phyloP scores from a whole-genome alignment of 768 basidiomycete genomes.

The Naganishia randhawae region DNA sequence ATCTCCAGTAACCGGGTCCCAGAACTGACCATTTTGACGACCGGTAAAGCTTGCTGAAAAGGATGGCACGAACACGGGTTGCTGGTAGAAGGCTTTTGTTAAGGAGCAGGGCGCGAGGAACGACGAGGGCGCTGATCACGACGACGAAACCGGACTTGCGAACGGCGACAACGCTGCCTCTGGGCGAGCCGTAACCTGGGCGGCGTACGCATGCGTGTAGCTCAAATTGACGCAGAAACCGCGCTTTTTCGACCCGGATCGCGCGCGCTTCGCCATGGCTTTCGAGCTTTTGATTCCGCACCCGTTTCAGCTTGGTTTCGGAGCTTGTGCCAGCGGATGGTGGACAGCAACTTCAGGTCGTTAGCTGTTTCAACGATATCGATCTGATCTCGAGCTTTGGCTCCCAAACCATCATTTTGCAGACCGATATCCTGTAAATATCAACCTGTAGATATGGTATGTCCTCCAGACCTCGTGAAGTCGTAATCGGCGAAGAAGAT shows the following conservation, averaged over 20 bases:
- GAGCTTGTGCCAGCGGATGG: neutral
- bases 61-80: constrained; percentile 21
- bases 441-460: constrained; percentile 46
- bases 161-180: neutral
- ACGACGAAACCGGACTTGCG: constrained; percentile 6
- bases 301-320: constrained; percentile 21
- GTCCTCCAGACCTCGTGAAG: constrained; percentile 13
- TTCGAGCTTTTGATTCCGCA: constrained; percentile 1
- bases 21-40: constrained; percentile 30
- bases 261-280: neutral
- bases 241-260: neutral
- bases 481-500: neutral
- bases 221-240: neutral
- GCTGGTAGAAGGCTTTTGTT: constrained; percentile 1
- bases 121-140: neutral
- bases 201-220: neutral
- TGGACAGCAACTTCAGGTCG: neutral
- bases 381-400: neutral
- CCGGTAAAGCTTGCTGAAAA: constrained; percentile 23
- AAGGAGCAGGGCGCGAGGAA: neutral
- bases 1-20: neutral
- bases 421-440: constrained; percentile 37
- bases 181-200: neutral
- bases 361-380: neutral
- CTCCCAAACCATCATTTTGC: constrained; percentile 39